Conservation (phyloP, 805 yeast species). For the Cyberlindnera subsufficiens region DNA sequence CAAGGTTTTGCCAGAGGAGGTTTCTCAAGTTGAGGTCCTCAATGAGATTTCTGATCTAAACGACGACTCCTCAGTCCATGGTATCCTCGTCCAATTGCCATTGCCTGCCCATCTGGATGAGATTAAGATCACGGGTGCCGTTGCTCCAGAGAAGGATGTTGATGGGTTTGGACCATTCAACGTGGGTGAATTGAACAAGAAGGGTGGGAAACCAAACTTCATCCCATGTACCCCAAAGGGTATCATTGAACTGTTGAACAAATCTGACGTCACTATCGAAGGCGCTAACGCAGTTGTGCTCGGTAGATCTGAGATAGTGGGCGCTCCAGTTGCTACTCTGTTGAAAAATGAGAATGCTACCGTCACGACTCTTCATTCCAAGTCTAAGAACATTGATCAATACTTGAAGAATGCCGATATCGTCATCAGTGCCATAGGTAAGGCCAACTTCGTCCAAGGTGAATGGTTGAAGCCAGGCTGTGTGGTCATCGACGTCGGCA, state of each 20-base stretch:
- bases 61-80: constrained; percentile 72
- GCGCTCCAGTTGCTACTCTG: constrained; percentile 85
- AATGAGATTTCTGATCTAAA: constrained; percentile 59
- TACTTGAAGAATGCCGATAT: constrained; percentile 71
- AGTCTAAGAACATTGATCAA: constrained; percentile 54
- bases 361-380: constrained; percentile 81
- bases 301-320: constrained; percentile 95
- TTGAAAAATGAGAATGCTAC: constrained; percentile 73
- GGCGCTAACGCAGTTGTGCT: constrained; percentile 88
- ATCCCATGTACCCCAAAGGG: constrained; percentile 97
- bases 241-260: constrained; percentile 70
- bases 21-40: constrained; percentile 55
- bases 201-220: constrained; percentile 77
- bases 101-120: constrained; percentile 79
- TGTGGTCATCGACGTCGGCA: constrained; percentile 91
- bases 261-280: constrained; percentile 57
- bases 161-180: constrained; percentile 91
- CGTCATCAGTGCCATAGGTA: constrained; percentile 88
- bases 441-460: constrained; percentile 77
- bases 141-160: constrained; percentile 80
- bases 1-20: constrained; percentile 56
- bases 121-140: constrained; percentile 72
- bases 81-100: constrained; percentile 86
- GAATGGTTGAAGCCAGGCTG: constrained; percentile 85
- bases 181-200: constrained; percentile 84